Evolutionary conservation across 768 basidiomycete species (phyloP), one percentile per base, ranked within the genome.

Genomic region (Chalciporus piperatus): DNA sequence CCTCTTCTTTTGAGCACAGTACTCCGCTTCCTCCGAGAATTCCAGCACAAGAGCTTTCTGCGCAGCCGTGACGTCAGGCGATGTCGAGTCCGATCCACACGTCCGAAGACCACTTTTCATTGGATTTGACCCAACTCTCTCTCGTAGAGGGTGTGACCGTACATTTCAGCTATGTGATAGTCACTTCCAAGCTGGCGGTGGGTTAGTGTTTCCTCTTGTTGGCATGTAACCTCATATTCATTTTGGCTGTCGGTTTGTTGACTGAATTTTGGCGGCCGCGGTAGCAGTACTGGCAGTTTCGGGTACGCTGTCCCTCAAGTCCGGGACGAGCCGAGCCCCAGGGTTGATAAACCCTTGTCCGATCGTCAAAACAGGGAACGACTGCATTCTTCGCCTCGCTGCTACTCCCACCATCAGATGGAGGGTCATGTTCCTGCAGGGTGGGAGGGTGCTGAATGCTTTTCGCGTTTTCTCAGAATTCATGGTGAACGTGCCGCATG

Each of bases 31-130:
- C n/a, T 47, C 47, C 45, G 25, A 38, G 37, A 55, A n/a, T 52
- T 45, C 13, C 51, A 37, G 41, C 35, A 32, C 45, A 17, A 51
- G 53, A 38, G 58, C 52, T 51, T 52, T 63, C 52, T 37, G 35
- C 61, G 55, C 59, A 58, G 58, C 25, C n/a, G 51, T 66, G 63
- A 64, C 63, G 63, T 64, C 64, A 64, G 46, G 45, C 47, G 19
- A 48, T 57, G 45, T 51, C 30, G 17, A 22, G 38, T 41, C 16
- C 25, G 27, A 41, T 41, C 19, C 25, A 9, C n/a, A 39, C 17
- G 47, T 27, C 47, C 37, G 30, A 43, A 40, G 16, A 20, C 27
- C 9, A 35, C n/a, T 27, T 33, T 41, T 30, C 44, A 48, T 45
- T 12, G 10, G 30, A 32, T 32, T 32, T 37, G 37, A 37, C 35